Percentiles rank a stretch among this genome's conserved stretches.
Evolutionary conservation across 148 eudicot genomes (phyloP).

Genomic region (Tetragonia tetragonoides): DNA sequence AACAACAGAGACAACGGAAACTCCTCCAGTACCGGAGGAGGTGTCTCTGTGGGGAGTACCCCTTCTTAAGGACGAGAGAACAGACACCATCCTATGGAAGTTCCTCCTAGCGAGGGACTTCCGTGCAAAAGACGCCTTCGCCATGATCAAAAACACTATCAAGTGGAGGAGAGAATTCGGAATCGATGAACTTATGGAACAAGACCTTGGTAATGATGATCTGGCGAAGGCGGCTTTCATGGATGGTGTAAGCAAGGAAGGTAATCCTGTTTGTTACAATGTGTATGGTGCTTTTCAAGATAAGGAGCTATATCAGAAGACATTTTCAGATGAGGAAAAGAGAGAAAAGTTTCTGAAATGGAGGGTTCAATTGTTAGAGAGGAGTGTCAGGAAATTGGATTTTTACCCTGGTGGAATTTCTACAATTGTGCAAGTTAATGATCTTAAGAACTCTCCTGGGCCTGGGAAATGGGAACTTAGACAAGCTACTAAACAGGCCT

Average conservation of each 20-base stretch:
- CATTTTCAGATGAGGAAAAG: conserved; percentile 44
- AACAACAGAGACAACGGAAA: not conserved
- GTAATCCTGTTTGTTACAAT: conserved; percentile 49
- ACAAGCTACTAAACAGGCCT: conserved; percentile 38
- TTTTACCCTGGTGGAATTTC: conserved; percentile 36
- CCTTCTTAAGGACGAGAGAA: conserved; percentile 37
- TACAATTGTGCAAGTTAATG: conserved; percentile 47
- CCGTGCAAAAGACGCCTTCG: conserved; percentile 43
- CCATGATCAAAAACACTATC: conserved; percentile 44
- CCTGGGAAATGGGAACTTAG: conserved; percentile 41
- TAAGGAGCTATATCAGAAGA: conserved; percentile 38
- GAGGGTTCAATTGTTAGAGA: conserved; percentile 49
- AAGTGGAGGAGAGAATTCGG: conserved; percentile 43
- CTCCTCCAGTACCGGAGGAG: conserved; percentile 11
- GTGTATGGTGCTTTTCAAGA: conserved; percentile 52
- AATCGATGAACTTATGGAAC: conserved; percentile 34
- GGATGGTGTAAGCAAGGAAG: conserved; percentile 37
- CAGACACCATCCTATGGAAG: conserved; percentile 45
- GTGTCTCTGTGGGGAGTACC: conserved; percentile 49
- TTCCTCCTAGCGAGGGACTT: conserved; percentile 50
- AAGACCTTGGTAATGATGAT: conserved; percentile 19
- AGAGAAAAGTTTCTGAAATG: conserved; percentile 41
- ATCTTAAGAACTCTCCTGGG: conserved; percentile 55
- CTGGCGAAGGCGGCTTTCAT: conserved; percentile 38
- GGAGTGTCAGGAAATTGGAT: conserved; percentile 47